Conservation (phyloP, 139 green algal species). For the Tetradesmus lagerheimii region DNA sequence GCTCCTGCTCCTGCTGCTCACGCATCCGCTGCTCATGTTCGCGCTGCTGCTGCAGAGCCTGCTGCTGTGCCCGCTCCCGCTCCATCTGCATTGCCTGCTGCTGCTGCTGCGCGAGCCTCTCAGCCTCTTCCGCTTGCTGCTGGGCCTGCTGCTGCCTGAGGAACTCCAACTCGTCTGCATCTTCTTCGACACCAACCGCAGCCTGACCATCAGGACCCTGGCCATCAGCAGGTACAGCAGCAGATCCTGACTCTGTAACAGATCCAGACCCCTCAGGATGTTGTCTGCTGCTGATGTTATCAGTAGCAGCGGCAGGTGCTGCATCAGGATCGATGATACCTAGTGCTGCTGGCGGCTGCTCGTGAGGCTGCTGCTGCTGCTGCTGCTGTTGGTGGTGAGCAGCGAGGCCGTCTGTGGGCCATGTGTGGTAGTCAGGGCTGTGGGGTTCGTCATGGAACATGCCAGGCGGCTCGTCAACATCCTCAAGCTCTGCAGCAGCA, state of each 20-base stretch:
- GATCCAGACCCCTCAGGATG: not conserved
- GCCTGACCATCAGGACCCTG: not conserved
- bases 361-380: not conserved
- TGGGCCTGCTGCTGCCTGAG: not conserved
- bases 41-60: slow-evolving; percentile 2
- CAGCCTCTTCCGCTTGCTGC: not conserved
- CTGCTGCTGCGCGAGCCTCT: not conserved
- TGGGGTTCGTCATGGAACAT: not conserved
- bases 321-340: slow-evolving; percentile 41
- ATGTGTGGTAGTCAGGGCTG: not conserved
- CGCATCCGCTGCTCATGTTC: not conserved
- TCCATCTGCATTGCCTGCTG: slow-evolving; percentile 2
- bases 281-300: not conserved
- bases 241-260: not conserved
- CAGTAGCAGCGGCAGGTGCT: not conserved
- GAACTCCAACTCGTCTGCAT: slow-evolving; percentile 23
- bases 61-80: not conserved
- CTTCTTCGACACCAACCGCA: not conserved
- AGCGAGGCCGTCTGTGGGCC: not conserved
- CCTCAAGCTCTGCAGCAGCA: not conserved
- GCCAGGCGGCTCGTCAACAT: not conserved
- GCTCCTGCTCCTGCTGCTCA: slow-evolving; percentile 20
- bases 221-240: not conserved
- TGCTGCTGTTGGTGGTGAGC: not conserved
- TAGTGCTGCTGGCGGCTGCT: not conserved